These are phyloP conservation scores for Cokeromyces recurvatus DNA, from an alignment of 371 early-diverging fungal species.

Conservation along the genomic window DNA sequence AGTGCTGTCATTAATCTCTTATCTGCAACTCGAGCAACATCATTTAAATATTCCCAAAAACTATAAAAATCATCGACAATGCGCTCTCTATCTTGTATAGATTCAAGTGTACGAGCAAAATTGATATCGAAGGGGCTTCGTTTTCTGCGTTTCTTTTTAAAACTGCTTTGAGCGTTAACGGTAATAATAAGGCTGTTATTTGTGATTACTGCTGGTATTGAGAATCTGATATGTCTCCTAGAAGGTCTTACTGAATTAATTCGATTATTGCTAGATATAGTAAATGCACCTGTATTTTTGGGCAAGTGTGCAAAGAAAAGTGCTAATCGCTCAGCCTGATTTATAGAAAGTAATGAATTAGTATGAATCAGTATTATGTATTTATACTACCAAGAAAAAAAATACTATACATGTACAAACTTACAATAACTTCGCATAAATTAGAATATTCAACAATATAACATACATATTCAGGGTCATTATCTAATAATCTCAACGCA, in stretches of 20 bases:
- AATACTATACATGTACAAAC: neutral
- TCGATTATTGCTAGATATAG: slow-evolving; percentile 34
- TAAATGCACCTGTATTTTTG: slow-evolving; percentile 41
- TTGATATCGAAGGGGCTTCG: slow-evolving; percentile 41
- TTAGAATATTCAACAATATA: slow-evolving; percentile 50
- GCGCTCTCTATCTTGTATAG: slow-evolving; percentile 26
- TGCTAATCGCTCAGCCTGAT: slow-evolving; percentile 46
- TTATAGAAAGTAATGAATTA: too few relatives aligned
- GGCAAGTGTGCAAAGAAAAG: slow-evolving; percentile 39
- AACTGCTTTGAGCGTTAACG: slow-evolving; percentile 42
- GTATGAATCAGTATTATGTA: too few relatives aligned
- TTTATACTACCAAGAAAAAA: too few relatives aligned
- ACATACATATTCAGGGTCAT: slow-evolving; percentile 50
- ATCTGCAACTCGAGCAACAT: slow-evolving; percentile 46
- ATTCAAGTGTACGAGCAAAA: slow-evolving; percentile 34
- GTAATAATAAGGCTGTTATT: slow-evolving; percentile 43
- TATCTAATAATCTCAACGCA: slow-evolving; percentile 40
- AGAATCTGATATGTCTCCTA: slow-evolving; percentile 35
- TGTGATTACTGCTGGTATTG: slow-evolving; percentile 44
- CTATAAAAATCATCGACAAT: slow-evolving; percentile 45
- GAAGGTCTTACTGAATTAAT: slow-evolving; percentile 37
- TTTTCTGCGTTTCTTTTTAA: slow-evolving; percentile 47
- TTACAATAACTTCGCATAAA: slow-evolving; percentile 47
- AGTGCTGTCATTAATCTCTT: slow-evolving; percentile 41
- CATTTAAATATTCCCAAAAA: slow-evolving; percentile 49